A percentile compares a stretch with the other conserved stretches of the same genome.
These are phyloP conservation scores for Lindgomyces ingoldianus DNA, from an alignment of 495 filamentous ascomycete species.

Conservation along the genomic window DNA sequence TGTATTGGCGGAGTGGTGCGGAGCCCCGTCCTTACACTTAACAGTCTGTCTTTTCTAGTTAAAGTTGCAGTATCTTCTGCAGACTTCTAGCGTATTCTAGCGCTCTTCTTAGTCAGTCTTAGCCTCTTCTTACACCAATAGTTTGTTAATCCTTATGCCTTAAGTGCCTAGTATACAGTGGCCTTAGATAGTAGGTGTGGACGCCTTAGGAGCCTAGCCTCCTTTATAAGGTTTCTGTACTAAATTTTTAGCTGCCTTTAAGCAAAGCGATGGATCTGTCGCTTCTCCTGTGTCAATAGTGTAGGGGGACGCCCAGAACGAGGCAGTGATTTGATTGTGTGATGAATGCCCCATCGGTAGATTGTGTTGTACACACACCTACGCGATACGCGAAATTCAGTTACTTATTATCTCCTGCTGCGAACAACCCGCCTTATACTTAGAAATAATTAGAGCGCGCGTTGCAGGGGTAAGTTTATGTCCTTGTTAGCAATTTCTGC, in stretches of 20 bases:
- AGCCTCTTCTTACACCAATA: not conserved
- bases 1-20: too few species aligned
- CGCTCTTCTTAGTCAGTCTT: not conserved
- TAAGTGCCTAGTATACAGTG: not conserved
- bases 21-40: too few species aligned
- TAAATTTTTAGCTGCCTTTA: not conserved
- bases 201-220: not conserved
- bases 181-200: not conserved
- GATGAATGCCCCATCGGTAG: not conserved
- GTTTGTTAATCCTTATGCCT: not conserved
- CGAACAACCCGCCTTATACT: not conserved
- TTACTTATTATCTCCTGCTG: not conserved
- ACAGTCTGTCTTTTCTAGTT: conserved; percentile 1
- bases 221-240: not conserved
- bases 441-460: not conserved
- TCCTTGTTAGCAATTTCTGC: not conserved
- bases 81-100: not conserved
- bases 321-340: not conserved
- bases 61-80: not conserved
- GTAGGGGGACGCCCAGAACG: not conserved
- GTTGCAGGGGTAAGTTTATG: not conserved
- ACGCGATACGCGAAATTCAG: not conserved
- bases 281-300: not conserved
- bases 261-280: not conserved
- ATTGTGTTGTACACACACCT: not conserved